phyloP scores from a whole-genome alignment of 257 asterid genomes.

The Ajuga chamaepitys region DNA sequence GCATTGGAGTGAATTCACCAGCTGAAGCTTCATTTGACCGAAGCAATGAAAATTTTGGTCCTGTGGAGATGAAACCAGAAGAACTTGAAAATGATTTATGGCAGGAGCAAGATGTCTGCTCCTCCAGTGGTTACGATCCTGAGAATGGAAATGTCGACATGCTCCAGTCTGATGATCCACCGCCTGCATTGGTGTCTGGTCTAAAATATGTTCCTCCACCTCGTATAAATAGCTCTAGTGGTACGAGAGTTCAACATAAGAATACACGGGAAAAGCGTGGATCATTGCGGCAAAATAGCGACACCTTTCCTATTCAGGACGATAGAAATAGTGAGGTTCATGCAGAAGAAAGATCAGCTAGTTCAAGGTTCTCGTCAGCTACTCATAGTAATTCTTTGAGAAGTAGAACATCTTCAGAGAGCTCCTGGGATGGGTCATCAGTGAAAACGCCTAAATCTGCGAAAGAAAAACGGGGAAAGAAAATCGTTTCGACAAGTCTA shows the following conservation, averaged over 20 bases:
- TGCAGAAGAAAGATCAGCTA: conserved; percentile 51
- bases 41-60: conserved; percentile 45
- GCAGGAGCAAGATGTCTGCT: conserved; percentile 59
- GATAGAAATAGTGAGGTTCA: conserved; percentile 43
- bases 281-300: conserved; percentile 41
- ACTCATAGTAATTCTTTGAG: conserved; percentile 38
- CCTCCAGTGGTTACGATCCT: conserved; percentile 40
- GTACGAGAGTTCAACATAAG: conserved; percentile 48
- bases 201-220: conserved; percentile 59
- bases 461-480: conserved; percentile 43
- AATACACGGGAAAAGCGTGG: conserved; percentile 53
- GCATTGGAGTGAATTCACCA: conserved; percentile 45
- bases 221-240: conserved; percentile 40
- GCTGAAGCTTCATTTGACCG: conserved; percentile 50
- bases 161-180: conserved; percentile 43
- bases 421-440: conserved; percentile 58
- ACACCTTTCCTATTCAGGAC: conserved; percentile 43
- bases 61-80: conserved; percentile 43
- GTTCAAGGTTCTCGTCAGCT: conserved; percentile 45
- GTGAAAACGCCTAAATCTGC: conserved; percentile 30
- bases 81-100: conserved; percentile 55
- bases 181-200: conserved; percentile 33
- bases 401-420: conserved; percentile 53
- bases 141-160: conserved; percentile 47
- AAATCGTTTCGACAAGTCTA: conserved; percentile 19